A percentile compares a stretch with the other conserved stretches of the same genome.
Evolutionary conservation across 805 yeast species (phyloP).

Genomic region (Zygosaccharomyces lentus): DNA sequence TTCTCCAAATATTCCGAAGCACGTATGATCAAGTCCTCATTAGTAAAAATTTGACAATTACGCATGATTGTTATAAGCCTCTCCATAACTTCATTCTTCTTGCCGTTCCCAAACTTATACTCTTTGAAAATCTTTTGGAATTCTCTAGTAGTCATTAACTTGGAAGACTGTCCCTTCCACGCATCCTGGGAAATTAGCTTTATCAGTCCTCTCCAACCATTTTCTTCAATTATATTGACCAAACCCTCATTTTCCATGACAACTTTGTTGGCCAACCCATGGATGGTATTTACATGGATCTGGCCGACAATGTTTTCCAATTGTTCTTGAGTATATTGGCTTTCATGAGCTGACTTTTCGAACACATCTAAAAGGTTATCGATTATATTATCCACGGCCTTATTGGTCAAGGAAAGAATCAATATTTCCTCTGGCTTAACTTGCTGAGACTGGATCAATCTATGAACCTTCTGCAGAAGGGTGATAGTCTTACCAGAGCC

Average conservation of each 20-base stretch:
- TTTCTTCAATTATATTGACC: conserved; percentile 48
- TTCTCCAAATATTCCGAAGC: conserved; percentile 19
- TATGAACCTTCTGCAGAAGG: conserved; percentile 48
- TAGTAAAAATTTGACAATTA: conserved; percentile 34
- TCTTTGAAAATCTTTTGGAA: conserved; percentile 22
- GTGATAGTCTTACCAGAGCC: conserved; percentile 73
- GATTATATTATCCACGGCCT: conserved; percentile 52
- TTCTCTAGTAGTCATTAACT: conserved; percentile 13
- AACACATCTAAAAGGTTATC: conserved; percentile 32
- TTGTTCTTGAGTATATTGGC: conserved; percentile 6
- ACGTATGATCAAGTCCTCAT: conserved; percentile 29
- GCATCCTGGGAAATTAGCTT: conserved; percentile 32
- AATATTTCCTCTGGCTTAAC: conserved; percentile 52
- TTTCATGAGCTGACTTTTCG: conserved; percentile 32
- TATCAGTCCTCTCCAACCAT: conserved; percentile 47
- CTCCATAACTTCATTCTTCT: conserved; percentile 17
- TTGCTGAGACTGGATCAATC: conserved; percentile 37
- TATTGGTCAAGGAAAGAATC: conserved; percentile 63
- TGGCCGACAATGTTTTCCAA: conserved; percentile 18
- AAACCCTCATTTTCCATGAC: conserved; percentile 39
- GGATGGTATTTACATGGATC: conserved; percentile 55
- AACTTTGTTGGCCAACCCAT: conserved; percentile 53
- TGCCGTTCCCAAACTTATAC: conserved; percentile 12
- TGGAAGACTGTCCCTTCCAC: conserved; percentile 13
- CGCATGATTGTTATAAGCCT: conserved; percentile 30